Conservation (phyloP, 2,329 filamentous ascomycete genomes). For the Fusarium tricinctum region DNA sequence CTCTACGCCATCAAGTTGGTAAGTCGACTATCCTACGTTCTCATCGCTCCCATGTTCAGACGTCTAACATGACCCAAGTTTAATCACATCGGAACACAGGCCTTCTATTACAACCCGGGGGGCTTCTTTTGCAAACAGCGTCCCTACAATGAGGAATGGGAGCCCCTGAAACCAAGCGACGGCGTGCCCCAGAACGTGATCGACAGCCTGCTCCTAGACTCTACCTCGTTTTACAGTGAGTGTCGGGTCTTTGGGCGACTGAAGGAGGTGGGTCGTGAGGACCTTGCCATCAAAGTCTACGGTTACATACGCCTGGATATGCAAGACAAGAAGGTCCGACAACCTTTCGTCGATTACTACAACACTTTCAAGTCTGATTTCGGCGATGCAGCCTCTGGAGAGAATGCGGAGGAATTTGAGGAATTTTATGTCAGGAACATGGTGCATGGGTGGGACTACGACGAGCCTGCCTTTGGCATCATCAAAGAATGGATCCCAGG, state of each 20-base stretch:
- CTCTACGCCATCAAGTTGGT: slow-evolving; percentile 19
- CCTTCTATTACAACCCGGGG: fast-evolving
- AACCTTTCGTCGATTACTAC: not conserved
- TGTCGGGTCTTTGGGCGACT: slow-evolving; percentile 30
- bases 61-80: not conserved
- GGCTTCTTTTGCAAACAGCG: not conserved
- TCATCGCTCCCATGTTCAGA: too few relatives aligned
- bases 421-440: not conserved
- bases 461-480: slow-evolving; percentile 21
- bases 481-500: slow-evolving; percentile 26
- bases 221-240: slow-evolving; percentile 24
- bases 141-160: not conserved
- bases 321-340: not conserved
- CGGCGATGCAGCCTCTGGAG: too few relatives aligned
- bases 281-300: slow-evolving; percentile 14
- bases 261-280: slow-evolving; percentile 20
- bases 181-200: not conserved
- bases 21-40: not conserved
- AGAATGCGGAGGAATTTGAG: too few relatives aligned
- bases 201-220: not conserved
- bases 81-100: not conserved
- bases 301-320: slow-evolving; percentile 19
- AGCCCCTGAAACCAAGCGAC: not conserved
- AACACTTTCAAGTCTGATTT: not conserved
- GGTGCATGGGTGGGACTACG: not conserved